Conservation (phyloP, 768 basidiomycete genomes). For the Sarcodon aspratus region DNA sequence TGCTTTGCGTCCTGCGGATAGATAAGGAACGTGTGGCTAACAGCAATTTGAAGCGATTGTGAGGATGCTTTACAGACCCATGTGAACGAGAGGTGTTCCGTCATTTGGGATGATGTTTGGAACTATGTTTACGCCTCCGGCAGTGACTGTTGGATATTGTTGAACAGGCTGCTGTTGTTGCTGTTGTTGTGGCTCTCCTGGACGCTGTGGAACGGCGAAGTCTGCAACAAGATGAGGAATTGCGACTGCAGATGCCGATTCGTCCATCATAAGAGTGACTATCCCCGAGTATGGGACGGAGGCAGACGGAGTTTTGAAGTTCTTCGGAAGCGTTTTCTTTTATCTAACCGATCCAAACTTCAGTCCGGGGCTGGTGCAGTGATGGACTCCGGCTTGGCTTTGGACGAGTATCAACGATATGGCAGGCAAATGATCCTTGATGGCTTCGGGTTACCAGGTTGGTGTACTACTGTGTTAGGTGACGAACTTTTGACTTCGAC, state of each 20-base stretch:
- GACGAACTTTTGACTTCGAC: background rate
- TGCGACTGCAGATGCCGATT: too few species aligned
- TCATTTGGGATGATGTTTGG: conserved; percentile 13
- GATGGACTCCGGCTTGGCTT: background rate
- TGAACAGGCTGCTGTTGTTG: background rate
- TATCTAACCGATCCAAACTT: too few species aligned
- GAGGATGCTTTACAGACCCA: conserved; percentile 15
- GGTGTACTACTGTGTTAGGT: conserved; percentile 3
- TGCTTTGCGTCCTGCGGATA: conserved; percentile 22
- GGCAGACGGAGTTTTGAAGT: too few species aligned
- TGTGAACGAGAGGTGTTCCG: conserved; percentile 26
- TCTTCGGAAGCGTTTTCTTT: too few species aligned
- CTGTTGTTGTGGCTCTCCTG: background rate
- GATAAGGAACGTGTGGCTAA: background rate
- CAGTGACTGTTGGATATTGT: background rate
- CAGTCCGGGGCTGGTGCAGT: background rate
- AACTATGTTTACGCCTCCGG: background rate
- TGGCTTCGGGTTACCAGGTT: conserved; percentile 79
- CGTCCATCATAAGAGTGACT: background rate
- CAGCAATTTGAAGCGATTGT: background rate
- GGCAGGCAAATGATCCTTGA: conserved; percentile 95
- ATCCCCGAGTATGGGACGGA: too few species aligned
- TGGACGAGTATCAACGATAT: conserved; percentile 80
- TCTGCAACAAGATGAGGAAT: background rate
- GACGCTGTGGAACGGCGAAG: background rate